Base-by-base conservation (phyloP, 306 rosid species). In the Cicer judaicum region DNA sequence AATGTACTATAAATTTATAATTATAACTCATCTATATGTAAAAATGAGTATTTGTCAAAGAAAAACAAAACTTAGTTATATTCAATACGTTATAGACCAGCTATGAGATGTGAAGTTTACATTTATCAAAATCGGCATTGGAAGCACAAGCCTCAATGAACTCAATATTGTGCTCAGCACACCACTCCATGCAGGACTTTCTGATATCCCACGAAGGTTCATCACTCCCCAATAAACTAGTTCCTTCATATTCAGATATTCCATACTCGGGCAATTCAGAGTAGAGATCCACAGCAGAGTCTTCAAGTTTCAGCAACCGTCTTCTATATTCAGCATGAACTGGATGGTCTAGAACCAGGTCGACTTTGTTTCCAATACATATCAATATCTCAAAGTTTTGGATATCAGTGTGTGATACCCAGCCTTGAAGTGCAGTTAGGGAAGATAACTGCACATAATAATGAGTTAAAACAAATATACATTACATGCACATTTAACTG, bases 331-430 rank as follows among this genome's bases (percentile, higher is more conserved):
- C 93, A 40, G 78, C 79, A 89, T 91, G 98, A 73, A 83, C 89
- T 14, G 93, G 96, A 81, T 93, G 97, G 39, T 86, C 93, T 0
- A 87, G 86, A 75, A 93, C 62, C 78, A 88, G 87, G 81, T 93
- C 97, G 56, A 88, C 97, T 81, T 93, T 93, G 77, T 91, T 93
- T 68, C 98, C 98, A 78, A 93, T 82, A 81, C 97, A 93, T 77
- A 93, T 74, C 60, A 88, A 74, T 75, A 91, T 87, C 83, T 93
- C 92, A 47, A 91, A 88, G 44, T 85, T 88, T 73, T 72, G 88
- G 75, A 93, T 85, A 87, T 89, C 92, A 49, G 80, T 82, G 59
- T n/a, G 72, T 29, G 90, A 76, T 6, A 87, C 89, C 93, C 97
- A 93, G 48, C 87, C 80, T 79, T 80, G 85, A 60, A 93, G 87